Base-by-base conservation (phyloP, 2,329 filamentous ascomycete genomes). In the Lecanicillium sp. region DNA sequence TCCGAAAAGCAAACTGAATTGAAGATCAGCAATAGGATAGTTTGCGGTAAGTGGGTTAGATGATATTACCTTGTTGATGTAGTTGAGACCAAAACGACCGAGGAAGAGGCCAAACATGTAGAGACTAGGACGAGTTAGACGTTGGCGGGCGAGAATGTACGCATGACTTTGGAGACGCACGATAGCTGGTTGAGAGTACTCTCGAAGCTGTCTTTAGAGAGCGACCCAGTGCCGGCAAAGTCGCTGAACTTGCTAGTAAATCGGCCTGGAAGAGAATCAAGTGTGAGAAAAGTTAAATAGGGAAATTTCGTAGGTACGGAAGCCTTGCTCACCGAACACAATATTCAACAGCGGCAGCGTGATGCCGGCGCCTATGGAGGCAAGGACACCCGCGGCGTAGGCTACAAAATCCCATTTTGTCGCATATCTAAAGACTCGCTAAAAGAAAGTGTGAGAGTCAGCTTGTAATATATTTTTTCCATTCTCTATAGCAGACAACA, bases 61-160 rank as follows among this genome's bases (percentile, higher is more conserved):
- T 15, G 12, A 15, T n/a, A 45, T 27, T 48, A 68, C 68, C 56
- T 74, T 76, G 46, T 72, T 72, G 43, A 80, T 61, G 45, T 85
- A 87, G 43, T 73, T 75, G 29, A 84, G 61, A 14, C 62, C 52
- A 47, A 84, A 79, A 34, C 81, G 77, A 12, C 64, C 81, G 29
- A 87, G 58, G 55, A 87, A 88, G 6, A 88, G 64, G 40, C 77
- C 77, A 39, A 87, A 72, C 50, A 87, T 78, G 56, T 80, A 85
- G 0, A 88, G 61, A 2, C 74, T 77, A 25, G 6, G 11, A 25
- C 22, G 22, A 11, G 43, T 18, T 6, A 5, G 7, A 29, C n/a
- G n/a, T n/a, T n/a, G 36, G 50, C 29, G 52, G 47, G 42, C 11
- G 34, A 33, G 17, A 5, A 19, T 7, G 9, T 20, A 18, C 13